These are phyloP conservation scores for Sordariomycetes sp. DNA, from an alignment of 2,329 filamentous ascomycete genomes.

Conservation along the genomic window DNA sequence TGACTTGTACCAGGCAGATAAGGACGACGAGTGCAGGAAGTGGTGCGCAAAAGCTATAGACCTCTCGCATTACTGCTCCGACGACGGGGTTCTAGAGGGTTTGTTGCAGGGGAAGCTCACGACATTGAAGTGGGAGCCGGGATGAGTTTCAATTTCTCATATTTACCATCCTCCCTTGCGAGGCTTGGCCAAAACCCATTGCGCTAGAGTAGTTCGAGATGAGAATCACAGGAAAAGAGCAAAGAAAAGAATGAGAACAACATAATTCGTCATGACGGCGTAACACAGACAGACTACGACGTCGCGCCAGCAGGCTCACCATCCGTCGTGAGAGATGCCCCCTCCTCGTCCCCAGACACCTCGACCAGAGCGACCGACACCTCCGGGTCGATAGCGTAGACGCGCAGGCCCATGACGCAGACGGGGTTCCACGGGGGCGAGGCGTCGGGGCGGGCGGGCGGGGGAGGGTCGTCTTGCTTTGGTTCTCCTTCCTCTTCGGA, in stretches of 20 bases:
- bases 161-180: too few relatives aligned
- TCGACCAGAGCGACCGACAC: conserved; percentile 20
- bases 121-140: conserved; percentile 17
- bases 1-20: conserved; percentile 44
- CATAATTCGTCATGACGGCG: not conserved
- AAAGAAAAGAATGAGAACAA: too few relatives aligned
- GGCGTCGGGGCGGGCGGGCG: not conserved
- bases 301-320: conserved; percentile 16
- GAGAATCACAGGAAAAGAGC: not conserved
- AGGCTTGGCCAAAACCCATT: too few relatives aligned
- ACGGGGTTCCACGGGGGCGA: conserved; percentile 25
- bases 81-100: conserved; percentile 32
- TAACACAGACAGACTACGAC: not conserved
- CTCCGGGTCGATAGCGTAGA: conserved; percentile 21
- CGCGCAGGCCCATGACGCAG: conserved; percentile 23
- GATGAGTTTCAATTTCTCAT: not conserved
- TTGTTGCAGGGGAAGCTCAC: conserved; percentile 29
- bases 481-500: too few relatives aligned
- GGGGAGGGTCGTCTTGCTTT: not conserved
- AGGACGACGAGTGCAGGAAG: conserved; percentile 37
- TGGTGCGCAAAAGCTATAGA: conserved; percentile 54
- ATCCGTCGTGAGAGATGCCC: conserved; percentile 13
- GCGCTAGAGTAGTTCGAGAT: not conserved
- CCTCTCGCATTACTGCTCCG: conserved; percentile 43
- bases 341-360: conserved; percentile 16